Evolutionary conservation across 2,329 filamentous ascomycete genomes (phyloP).

Genomic region (Salinomyces thailandicus): DNA sequence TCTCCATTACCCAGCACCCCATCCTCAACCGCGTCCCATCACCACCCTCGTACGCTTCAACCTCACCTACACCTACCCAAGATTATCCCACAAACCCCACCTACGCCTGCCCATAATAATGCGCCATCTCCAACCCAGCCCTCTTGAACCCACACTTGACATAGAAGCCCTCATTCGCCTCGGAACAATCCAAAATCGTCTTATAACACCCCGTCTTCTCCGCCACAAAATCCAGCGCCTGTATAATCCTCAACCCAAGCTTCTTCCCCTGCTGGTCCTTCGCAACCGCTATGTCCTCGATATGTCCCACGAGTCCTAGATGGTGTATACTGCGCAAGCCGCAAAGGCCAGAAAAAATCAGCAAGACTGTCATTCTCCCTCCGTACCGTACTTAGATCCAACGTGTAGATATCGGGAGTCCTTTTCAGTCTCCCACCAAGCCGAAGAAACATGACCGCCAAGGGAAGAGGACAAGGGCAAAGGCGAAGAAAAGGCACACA

Average conservation of each 20-base stretch:
- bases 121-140: constrained; percentile 90
- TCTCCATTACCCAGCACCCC: too few species aligned
- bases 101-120: constrained; percentile 54
- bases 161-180: constrained; percentile 95
- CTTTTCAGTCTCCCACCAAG: neutral
- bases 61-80: too few species aligned
- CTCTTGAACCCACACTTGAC: constrained; percentile 93
- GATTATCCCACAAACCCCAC: too few species aligned
- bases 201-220: constrained; percentile 89
- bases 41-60: too few species aligned
- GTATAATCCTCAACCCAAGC: constrained; percentile 81
- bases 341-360: neutral
- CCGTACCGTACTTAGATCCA: too few species aligned
- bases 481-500: too few species aligned
- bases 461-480: too few species aligned
- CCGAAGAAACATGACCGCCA: neutral
- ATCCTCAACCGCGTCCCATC: too few species aligned
- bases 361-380: neutral
- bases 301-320: constrained; percentile 79
- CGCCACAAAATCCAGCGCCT: constrained; percentile 82
- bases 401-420: too few species aligned
- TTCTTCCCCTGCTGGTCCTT: constrained; percentile 98
- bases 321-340: constrained; percentile 55
- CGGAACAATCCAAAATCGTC: constrained; percentile 92
- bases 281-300: constrained; percentile 93